Evolutionary conservation across 73 alveolate species (phyloP).

Genomic region (Tetrahymena elliotti): DNA sequence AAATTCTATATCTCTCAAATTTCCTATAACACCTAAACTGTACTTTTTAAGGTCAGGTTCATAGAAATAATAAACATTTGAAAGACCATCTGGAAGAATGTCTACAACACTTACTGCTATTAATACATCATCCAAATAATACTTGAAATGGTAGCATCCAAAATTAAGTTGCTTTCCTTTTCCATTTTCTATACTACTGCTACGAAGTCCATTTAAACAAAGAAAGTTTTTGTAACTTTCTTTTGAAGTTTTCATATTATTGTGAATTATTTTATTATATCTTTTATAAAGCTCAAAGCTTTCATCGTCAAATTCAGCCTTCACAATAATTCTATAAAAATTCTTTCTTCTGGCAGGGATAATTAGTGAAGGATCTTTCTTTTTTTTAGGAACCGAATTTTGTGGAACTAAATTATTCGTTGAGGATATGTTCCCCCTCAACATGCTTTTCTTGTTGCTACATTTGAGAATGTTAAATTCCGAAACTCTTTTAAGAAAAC

Average conservation of each 20-base stretch:
- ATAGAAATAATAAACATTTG: slow-evolving; percentile 76
- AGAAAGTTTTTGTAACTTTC: slow-evolving; percentile 37
- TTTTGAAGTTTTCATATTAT: slow-evolving; percentile 20
- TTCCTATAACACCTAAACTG: slow-evolving; percentile 78
- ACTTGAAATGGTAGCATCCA: slow-evolving; percentile 86
- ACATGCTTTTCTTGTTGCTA: background rate
- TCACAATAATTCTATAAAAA: slow-evolving; percentile 10
- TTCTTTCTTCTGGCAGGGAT: background rate
- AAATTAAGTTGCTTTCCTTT: slow-evolving; percentile 47
- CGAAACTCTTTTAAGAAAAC: background rate
- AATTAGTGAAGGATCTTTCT: background rate
- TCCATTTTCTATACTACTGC: slow-evolving; percentile 38
- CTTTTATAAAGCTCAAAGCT: slow-evolving; percentile 47
- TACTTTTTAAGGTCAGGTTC: slow-evolving; percentile 82
- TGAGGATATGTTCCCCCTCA: background rate
- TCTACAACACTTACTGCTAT: slow-evolving; percentile 89
- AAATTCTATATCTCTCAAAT: slow-evolving; percentile 85
- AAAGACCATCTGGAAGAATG: slow-evolving; percentile 56
- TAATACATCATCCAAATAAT: slow-evolving; percentile 82
- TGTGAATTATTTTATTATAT: slow-evolving; percentile 50
- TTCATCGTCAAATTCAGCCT: slow-evolving; percentile 45
- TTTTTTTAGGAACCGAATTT: background rate
- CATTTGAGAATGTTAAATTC: background rate
- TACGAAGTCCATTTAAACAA: slow-evolving; percentile 38
- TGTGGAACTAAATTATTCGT: background rate